Evolutionary conservation across 257 asterid species (phyloP).

Genomic region (Linderniella brevidens): DNA sequence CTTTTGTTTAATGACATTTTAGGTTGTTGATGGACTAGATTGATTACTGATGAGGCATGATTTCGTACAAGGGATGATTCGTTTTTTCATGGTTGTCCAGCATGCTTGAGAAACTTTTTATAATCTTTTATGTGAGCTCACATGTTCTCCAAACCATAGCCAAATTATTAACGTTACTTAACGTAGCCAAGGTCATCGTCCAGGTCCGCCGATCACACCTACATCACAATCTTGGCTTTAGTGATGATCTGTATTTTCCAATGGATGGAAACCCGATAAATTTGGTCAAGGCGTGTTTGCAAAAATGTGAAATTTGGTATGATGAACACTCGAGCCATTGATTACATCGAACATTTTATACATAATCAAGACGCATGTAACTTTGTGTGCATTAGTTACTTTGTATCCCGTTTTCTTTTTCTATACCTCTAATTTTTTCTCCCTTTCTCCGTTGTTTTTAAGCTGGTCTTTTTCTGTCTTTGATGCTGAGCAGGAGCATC

Average conservation of each 20-base stretch:
- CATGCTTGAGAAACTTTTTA: slow-evolving; percentile 96
- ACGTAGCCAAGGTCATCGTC: slow-evolving; percentile 49
- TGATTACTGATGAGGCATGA: slow-evolving; percentile 9
- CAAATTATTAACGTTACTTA: slow-evolving; percentile 88
- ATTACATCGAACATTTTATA: no score
- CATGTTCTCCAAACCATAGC: slow-evolving; percentile 96
- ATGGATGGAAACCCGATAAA: slow-evolving; percentile 63
- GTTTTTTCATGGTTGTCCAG: slow-evolving; percentile 99
- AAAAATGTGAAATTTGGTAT: slow-evolving; percentile 95
- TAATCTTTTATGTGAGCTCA: slow-evolving; percentile 94
- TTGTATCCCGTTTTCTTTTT: no score
- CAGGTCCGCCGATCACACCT: no score
- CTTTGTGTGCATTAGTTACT: no score
- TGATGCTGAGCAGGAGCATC: no score
- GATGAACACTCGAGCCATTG: slow-evolving; percentile 91
- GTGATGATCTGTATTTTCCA: no score
- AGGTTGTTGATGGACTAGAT: slow-evolving; percentile 1
- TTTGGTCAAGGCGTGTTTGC: slow-evolving; percentile 84
- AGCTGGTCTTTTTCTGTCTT: no score
- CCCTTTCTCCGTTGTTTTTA: no score
- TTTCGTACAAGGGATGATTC: slow-evolving; percentile 76
- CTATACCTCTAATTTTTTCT: no score
- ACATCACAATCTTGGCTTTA: no score
- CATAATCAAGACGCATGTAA: no score
- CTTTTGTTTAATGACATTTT: no score